Base-by-base conservation (phyloP, 768 basidiomycete species). In the Russula foetens region DNA sequence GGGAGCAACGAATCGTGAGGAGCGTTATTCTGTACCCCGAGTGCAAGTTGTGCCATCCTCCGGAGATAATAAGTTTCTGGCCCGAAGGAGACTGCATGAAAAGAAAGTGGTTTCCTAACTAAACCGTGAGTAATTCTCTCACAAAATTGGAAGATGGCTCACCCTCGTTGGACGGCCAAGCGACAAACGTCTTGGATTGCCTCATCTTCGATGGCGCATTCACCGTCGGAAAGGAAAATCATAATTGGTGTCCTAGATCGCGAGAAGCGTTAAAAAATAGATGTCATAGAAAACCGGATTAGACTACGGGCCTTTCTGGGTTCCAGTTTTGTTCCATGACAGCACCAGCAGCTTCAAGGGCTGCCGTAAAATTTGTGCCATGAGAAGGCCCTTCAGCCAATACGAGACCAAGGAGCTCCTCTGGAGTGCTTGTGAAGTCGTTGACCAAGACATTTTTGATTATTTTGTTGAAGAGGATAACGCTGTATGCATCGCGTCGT, bases 11-110 rank as follows among this genome's bases (percentile, higher is more conserved):
- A 72, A 64, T 80, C 75, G 28, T 63, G 69, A 1, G 80, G 79
- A 0, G 77, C 76, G 38, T 66, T 71, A 38, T 72, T 77, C 62
- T 83, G 78, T 3, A 77, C 73, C 48, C 80, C 76, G 7, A 65
- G 67, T 0, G 84, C 83, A n/a, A 84, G 75, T 5, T 76, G 68
- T 1, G 76, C 75, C 84, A 85, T 85, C 19, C 76, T 71, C 26
- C 74, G 73, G 24, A 85, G 69, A 38, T 23, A n/a, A 46, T 41
- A 41, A 7, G 66, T 33, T 11, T 71, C 65, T 1, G 71, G 70
- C 4, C 81, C 84, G 44, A 85, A 85, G 0, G 79, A 76, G n/a
- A 85, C 79, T 0, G 83, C 68, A 47, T 85, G 84, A 66, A 85
- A 80, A 0, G 83, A 82, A 1, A 83, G 70, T 0, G 82, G 70